Evolutionary conservation across 1,284 basidiomycete species (phyloP).

Genomic region (Sporisorium exsertum): DNA sequence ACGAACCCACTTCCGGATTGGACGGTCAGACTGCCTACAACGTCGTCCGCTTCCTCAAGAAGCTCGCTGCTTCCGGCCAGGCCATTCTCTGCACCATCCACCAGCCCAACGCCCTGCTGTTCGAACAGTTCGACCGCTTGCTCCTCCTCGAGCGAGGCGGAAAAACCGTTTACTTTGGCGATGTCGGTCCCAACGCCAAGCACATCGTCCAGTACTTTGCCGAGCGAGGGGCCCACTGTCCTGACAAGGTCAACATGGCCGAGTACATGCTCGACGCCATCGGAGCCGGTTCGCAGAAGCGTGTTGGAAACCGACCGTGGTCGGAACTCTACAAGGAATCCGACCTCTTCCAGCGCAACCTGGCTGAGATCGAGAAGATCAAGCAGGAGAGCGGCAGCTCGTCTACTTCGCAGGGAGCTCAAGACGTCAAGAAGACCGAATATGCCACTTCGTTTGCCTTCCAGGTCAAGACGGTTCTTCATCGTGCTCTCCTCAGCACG

Average conservation of each 20-base stretch:
- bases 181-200: constrained; percentile 30
- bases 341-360: constrained; percentile 24
- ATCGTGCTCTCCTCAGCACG: constrained; percentile 72
- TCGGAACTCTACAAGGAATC: constrained; percentile 73
- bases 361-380: constrained; percentile 31
- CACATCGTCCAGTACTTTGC: constrained; percentile 48
- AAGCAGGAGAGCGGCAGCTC: constrained; percentile 26
- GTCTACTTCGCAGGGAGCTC: background rate
- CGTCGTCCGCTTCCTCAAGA: constrained; percentile 52
- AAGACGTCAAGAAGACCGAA: constrained; percentile 13
- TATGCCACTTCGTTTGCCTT: constrained; percentile 52
- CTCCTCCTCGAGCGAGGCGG: constrained; percentile 44
- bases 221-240: constrained; percentile 65
- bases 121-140: constrained; percentile 48
- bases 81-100: constrained; percentile 56
- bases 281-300: constrained; percentile 66
- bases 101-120: constrained; percentile 50
- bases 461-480: constrained; percentile 36
- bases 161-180: constrained; percentile 49
- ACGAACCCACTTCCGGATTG: constrained; percentile 54
- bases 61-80: constrained; percentile 48
- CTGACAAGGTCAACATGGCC: constrained; percentile 72
- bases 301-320: constrained; percentile 74
- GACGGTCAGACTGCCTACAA: constrained; percentile 48
- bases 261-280: constrained; percentile 71